A percentile compares a stretch with the other conserved stretches of the same genome.
Conservation (phyloP, 1,284 basidiomycete genomes). For the Naganishia cerealis region DNA sequence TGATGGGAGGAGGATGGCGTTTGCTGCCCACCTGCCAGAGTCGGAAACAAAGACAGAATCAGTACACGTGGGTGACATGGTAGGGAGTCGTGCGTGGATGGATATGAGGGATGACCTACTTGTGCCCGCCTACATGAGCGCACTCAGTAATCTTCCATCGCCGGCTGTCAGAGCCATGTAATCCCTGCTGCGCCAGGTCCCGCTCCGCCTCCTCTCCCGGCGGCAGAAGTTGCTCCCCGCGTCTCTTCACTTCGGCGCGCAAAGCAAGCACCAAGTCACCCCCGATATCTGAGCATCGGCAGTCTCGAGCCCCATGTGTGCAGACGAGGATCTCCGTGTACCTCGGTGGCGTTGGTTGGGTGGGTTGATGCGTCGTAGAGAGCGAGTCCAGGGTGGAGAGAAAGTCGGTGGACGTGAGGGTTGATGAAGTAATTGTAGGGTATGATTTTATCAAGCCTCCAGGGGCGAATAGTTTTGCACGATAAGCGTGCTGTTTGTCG, state of each 20-base stretch:
- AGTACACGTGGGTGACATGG: background rate
- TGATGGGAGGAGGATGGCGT: slow-evolving; percentile 69
- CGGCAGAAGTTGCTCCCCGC: slow-evolving; percentile 23
- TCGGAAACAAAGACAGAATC: too few relatives aligned
- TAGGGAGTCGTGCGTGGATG: slow-evolving; percentile 16
- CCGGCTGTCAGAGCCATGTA: slow-evolving; percentile 30
- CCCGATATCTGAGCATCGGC: slow-evolving; percentile 70
- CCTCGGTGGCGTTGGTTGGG: background rate
- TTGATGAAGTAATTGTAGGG: slow-evolving; percentile 34
- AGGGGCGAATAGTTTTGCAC: slow-evolving; percentile 42
- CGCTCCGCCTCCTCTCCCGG: background rate
- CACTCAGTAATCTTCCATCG: slow-evolving; percentile 62
- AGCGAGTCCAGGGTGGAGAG: background rate
- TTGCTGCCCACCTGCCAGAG: slow-evolving; percentile 68
- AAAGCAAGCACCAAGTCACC: slow-evolving; percentile 51
- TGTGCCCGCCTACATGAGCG: slow-evolving; percentile 79
- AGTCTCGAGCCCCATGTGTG: slow-evolving; percentile 69
- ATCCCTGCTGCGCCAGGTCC: background rate
- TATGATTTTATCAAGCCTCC: slow-evolving; percentile 41
- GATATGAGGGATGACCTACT: slow-evolving; percentile 58
- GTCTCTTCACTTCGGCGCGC: slow-evolving; percentile 50
- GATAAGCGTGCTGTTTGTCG: slow-evolving; percentile 33
- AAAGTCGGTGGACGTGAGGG: slow-evolving; percentile 35
- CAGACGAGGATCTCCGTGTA: slow-evolving; percentile 64
- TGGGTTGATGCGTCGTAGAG: too few relatives aligned